phyloP scores from a whole-genome alignment of 306 rosid species.

The Dryas alaskensis region DNA sequence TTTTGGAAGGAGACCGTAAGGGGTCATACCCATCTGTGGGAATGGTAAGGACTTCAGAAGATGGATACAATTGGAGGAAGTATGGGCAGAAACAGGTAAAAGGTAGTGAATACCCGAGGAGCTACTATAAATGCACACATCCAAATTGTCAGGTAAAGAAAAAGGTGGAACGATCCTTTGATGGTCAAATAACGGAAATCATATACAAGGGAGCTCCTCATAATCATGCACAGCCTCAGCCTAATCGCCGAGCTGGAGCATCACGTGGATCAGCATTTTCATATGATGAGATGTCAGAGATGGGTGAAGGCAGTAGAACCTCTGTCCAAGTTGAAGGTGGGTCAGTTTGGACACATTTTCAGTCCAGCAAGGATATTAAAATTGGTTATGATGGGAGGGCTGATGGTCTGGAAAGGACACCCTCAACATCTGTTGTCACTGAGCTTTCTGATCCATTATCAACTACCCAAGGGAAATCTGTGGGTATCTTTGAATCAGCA shows the following conservation, averaged over 20 bases:
- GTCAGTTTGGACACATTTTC: constrained; percentile 49
- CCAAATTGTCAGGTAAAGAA: constrained; percentile 84
- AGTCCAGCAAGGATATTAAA: constrained; percentile 39
- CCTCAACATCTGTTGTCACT: constrained; percentile 54
- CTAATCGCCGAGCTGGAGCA: constrained; percentile 46
- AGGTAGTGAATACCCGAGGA: constrained; percentile 91
- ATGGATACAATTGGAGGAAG: constrained; percentile 94
- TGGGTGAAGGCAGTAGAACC: constrained; percentile 49
- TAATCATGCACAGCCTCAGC: constrained; percentile 66
- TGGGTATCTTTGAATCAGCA: constrained; percentile 41
- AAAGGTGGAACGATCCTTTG: constrained; percentile 85
- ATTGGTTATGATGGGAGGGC: constrained; percentile 43
- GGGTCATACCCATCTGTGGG: constrained; percentile 41
- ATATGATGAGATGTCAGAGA: constrained; percentile 47
- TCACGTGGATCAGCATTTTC: constrained; percentile 38
- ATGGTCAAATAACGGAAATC: constrained; percentile 88
- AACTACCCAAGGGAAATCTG: constrained; percentile 41
- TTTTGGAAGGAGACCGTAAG: constrained; percentile 47
- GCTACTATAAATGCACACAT: constrained; percentile 83
- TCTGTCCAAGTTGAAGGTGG: constrained; percentile 46
- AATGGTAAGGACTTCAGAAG: constrained; percentile 56
- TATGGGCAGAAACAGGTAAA: constrained; percentile 96
- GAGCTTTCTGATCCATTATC: constrained; percentile 59
- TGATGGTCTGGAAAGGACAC: constrained; percentile 61
- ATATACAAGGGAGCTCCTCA: constrained; percentile 83